Evolutionary conservation across 192 early-diverging fungal genomes (phyloP).

Genomic region (Coemansia sp.): DNA sequence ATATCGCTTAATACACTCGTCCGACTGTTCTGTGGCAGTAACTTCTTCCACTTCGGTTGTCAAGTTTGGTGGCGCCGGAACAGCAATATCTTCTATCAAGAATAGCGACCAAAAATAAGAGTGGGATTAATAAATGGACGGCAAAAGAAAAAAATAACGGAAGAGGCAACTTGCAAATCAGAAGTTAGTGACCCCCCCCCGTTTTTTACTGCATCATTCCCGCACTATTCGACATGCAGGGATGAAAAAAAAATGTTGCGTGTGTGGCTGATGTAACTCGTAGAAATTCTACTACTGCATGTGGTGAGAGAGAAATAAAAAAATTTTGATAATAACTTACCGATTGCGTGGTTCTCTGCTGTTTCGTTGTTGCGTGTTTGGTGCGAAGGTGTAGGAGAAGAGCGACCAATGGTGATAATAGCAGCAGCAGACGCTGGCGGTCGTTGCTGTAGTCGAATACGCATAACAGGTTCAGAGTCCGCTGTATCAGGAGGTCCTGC

Average conservation of each 20-base stretch:
- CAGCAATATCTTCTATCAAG: neutral
- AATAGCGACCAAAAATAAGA: neutral
- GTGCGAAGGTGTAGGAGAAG: neutral
- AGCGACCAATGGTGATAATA: neutral
- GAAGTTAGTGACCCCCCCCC: neutral
- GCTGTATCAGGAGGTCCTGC: neutral
- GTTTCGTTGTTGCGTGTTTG: neutral
- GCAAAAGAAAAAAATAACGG: neutral
- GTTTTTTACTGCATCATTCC: neutral
- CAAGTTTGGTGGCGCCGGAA: neutral
- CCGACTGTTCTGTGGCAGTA: neutral
- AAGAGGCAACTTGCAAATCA: neutral
- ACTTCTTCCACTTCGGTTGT: neutral
- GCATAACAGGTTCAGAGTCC: slow-evolving; percentile 25
- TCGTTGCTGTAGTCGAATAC: slow-evolving; percentile 32
- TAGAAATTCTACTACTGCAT: neutral
- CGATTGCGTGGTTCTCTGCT: neutral
- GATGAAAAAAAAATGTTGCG: neutral
- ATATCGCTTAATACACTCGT: neutral
- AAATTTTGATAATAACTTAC: neutral
- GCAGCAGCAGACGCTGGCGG: neutral
- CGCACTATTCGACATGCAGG: slow-evolving; percentile 1
- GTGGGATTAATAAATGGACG: neutral
- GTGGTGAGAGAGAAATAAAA: neutral
- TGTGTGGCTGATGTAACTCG: slow-evolving; percentile 2